phyloP scores from a whole-genome alignment of 306 rosid species.

The Astragalus membranaceus region DNA sequence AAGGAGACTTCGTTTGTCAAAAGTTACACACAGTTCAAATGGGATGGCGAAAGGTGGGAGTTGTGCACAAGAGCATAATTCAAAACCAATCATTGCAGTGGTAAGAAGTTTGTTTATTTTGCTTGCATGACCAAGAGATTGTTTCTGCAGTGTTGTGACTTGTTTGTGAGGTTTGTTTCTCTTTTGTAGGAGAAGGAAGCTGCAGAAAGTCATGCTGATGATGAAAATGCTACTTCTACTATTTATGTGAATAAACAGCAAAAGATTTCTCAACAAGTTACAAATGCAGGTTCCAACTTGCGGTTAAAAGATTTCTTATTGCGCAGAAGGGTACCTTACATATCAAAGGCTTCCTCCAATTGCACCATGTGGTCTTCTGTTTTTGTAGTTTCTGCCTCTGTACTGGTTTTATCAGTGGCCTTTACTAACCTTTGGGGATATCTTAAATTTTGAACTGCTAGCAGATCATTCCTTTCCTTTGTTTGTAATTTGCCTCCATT shows the following conservation, averaged over 20 bases:
- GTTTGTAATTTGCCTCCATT: slow-evolving; percentile 21
- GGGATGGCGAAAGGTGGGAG: background rate
- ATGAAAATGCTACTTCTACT: slow-evolving; percentile 13
- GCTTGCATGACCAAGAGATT: background rate
- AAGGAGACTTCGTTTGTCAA: slow-evolving; percentile 48
- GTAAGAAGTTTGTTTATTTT: slow-evolving; percentile 38
- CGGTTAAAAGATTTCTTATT: slow-evolving; percentile 18
- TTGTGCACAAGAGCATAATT: slow-evolving; percentile 22
- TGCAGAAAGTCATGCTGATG: slow-evolving; percentile 25
- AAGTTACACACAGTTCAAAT: slow-evolving; percentile 1
- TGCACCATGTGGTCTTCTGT: slow-evolving; percentile 29
- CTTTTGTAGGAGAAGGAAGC: slow-evolving; percentile 42
- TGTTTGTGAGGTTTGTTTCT: slow-evolving; percentile 8
- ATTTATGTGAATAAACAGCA: slow-evolving; percentile 3
- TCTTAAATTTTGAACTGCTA: slow-evolving; percentile 34
- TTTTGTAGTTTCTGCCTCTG: slow-evolving; percentile 35
- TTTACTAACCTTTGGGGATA: slow-evolving; percentile 50
- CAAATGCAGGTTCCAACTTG: background rate
- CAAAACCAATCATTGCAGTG: slow-evolving; percentile 31
- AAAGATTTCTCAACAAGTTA: slow-evolving; percentile 21
- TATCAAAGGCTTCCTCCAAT: slow-evolving; percentile 25
- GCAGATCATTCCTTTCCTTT: slow-evolving; percentile 20
- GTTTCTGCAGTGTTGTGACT: slow-evolving; percentile 13
- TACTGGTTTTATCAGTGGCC: slow-evolving; percentile 27
- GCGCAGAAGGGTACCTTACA: slow-evolving; percentile 20